Conservation (phyloP, 768 basidiomycete genomes). For the Tulasnella sp. region DNA sequence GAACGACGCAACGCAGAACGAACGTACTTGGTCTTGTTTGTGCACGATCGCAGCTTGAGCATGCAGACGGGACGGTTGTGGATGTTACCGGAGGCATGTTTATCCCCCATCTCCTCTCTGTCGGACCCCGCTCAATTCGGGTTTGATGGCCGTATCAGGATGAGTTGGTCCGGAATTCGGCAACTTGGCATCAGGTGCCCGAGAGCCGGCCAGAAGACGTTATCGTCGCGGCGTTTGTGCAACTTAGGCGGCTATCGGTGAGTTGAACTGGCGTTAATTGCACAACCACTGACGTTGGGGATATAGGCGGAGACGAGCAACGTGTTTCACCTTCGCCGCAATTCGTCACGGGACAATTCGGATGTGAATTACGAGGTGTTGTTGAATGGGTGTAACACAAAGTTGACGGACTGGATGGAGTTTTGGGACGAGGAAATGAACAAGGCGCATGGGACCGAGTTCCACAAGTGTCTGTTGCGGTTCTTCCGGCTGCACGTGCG, state of each 20-base stretch:
- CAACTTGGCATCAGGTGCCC: conserved; percentile 56
- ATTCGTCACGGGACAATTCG: conserved; percentile 29
- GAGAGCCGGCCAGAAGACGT: conserved; percentile 56
- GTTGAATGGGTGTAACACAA: conserved; percentile 57
- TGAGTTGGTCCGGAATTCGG: conserved; percentile 57
- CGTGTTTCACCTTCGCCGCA: conserved; percentile 42
- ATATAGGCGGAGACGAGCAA: conserved; percentile 56
- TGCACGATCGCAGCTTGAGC: conserved; percentile 75
- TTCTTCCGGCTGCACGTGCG: conserved; percentile 69
- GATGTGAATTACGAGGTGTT: conserved; percentile 67
- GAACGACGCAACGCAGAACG: conserved; percentile 78
- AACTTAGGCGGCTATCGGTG: conserved; percentile 56
- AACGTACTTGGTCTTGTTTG: conserved; percentile 74
- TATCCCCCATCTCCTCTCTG: not conserved
- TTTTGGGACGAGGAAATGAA: conserved; percentile 64
- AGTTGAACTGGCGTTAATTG: not conserved
- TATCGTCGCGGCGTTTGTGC: conserved; percentile 62
- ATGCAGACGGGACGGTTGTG: conserved; percentile 77
- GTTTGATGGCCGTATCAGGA: conserved; percentile 29
- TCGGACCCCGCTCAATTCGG: not conserved
- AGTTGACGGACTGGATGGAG: conserved; percentile 59
- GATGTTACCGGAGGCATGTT: conserved; percentile 68
- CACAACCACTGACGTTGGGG: not conserved
- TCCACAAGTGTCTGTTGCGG: conserved; percentile 62
- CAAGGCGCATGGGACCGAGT: conserved; percentile 56